Evolutionary conservation across 1,284 basidiomycete species (phyloP), one percentile per base, ranked within the genome.

Genomic region (Leccinum griseonigrum): DNA sequence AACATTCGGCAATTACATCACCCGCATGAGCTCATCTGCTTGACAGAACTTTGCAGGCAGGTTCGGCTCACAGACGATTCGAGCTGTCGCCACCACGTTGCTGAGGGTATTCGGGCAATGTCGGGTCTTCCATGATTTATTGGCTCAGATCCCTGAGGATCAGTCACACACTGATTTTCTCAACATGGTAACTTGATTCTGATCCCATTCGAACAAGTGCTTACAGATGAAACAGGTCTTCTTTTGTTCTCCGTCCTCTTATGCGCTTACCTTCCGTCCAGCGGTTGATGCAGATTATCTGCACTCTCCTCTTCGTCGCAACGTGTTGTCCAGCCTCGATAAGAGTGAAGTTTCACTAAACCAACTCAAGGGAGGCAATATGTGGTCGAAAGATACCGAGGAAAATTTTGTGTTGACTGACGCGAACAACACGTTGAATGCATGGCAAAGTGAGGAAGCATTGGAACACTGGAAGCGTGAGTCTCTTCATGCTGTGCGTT

Each of bases 401-500:
- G 68, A 71, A 46, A 67, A 72, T 9, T 85, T 82, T 66, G 71
- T 90, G 28, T 68, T 92, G 59, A 85, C 77, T 0, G 90, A 92
- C 73, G 69, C 69, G 38, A 74, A 81, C 46, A 91, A 91, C 69
- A 81, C 80, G 28, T 75, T 92, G 54, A 80, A 79, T 36, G 79
- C 81, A 40, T 83, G 88, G 76, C 89, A 91, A 72, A 76, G 81
- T 56, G 76, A 78, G 51, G 83, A 85, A 66, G 85, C 84, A 1
- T 66, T 84, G 53, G 81, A 86, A 56, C 93, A 94, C 66, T 95
- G 93, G 93, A 84, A 83, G 67, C 75, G 91, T 92, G 70, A 69
- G 88, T 80, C 13, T 6, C 56, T 36, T 7, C 2, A 36, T 28
- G 1, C n/a, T 43, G n/a, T 56, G 31, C 11, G 13, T 59, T 58